Conservation (phyloP, 2,329 filamentous ascomycete species). For the Aschersonia sp. region DNA sequence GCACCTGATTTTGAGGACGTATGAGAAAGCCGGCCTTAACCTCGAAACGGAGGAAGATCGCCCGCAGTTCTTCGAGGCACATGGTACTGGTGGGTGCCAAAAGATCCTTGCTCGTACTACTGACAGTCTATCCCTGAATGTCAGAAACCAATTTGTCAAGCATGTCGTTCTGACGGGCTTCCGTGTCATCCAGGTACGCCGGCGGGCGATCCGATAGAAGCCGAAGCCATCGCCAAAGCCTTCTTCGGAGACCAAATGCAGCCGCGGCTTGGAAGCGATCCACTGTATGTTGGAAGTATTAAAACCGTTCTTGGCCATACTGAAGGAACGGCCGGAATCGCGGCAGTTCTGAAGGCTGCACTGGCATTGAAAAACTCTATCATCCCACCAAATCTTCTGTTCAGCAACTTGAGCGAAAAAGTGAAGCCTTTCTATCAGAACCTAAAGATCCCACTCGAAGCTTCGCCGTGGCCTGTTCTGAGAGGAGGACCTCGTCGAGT, state of each 20-base stretch:
- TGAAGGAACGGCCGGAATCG: constrained; percentile 4
- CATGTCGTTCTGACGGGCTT: too few species aligned
- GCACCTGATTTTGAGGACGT: constrained; percentile 13
- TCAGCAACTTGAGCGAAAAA: constrained; percentile 13
- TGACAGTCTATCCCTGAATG: too few species aligned
- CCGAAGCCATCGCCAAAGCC: constrained; percentile 13
- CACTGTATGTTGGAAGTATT: constrained; percentile 12
- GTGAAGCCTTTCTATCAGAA: constrained; percentile 11
- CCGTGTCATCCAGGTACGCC: constrained; percentile 10
- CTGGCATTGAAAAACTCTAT: constrained; percentile 7
- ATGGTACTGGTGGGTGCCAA: constrained; percentile 18
- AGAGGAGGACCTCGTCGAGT: constrained; percentile 16
- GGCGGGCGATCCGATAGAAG: constrained; percentile 12
- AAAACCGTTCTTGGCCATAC: constrained; percentile 8
- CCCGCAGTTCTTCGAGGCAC: constrained; percentile 14
- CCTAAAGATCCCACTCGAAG: constrained; percentile 8
- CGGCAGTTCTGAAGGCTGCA: constrained; percentile 9
- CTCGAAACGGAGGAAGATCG: constrained; percentile 10
- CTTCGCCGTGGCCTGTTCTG: constrained; percentile 10
- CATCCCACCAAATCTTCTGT: constrained; percentile 16
- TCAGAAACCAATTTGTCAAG: too few species aligned
- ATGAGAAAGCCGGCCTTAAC: constrained; percentile 13
- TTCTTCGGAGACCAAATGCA: constrained; percentile 4
- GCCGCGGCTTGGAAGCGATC: constrained; percentile 1
- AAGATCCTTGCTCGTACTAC: too few species aligned